Base-by-base conservation (phyloP, 2,329 filamentous ascomycete genomes). In the Lecanoromycetidae sp. region DNA sequence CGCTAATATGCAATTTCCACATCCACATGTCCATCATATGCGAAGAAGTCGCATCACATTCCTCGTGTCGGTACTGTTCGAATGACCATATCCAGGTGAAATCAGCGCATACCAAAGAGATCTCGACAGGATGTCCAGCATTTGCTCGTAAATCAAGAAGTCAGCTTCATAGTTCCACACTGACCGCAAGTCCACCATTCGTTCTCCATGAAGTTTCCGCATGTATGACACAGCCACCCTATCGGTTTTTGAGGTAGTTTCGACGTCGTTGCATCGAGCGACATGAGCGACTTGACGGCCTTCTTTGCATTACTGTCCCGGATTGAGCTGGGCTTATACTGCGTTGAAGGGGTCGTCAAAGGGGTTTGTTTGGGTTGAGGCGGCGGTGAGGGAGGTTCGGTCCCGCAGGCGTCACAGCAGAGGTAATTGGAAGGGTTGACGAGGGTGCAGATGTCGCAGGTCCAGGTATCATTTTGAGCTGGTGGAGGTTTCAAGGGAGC, bases 181-280 rank as follows among this genome's bases (percentile, higher is more conserved):
- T 65, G 65, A 12, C 71, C 71, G 55, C 77, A 81, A 4, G 75
- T 79, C 77, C 76, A 80, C 76, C 76, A 81, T 55, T 76, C 63
- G 17, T 68, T 70, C 58, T 80, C 77, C 75, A 80, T 80, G 50
- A 77, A 80, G 0, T 71, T 70, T 5, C 75, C 74, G 51, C 78
- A 82, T 5, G 64, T 61, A 43, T 65, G 56, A 58, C 78, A 82
- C 45, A 71, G 65, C 78, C 78, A 81, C 1, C 76, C 77, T 17
- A 78, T 56, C 2, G 71, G 69, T 37, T 70, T 62, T 32, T 65
- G 66, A 17, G 63, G 63, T n/a, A 61, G 61, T 20, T 66, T 66
- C 19, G 63, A 62, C 30, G 71, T 62, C 23, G 68, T 55, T 5
- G 56, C 55, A 12, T 60, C 57, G 3, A 69, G 56, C 0, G 58